Base-by-base conservation (phyloP, 768 basidiomycete species). In the Russula griseocarnosa region DNA sequence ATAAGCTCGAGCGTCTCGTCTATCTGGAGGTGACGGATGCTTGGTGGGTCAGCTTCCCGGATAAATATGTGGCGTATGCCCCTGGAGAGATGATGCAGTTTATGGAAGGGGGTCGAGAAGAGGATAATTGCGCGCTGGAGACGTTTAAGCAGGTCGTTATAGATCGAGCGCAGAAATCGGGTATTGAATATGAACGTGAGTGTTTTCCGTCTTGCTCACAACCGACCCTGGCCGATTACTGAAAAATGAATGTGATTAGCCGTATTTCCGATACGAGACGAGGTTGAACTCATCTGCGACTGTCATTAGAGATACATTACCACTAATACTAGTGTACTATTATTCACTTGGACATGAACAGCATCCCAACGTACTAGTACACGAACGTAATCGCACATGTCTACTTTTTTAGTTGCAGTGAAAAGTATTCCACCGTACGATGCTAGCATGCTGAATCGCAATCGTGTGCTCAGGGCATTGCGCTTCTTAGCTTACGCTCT, bases 401-500 rank as follows among this genome's bases (percentile, higher is more conserved):
- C 8, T 10, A 30, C 22, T 62, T 28, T 58, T 34, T 22, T 14
- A 3, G 49, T 26, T n/a, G 44, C 51, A 62, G 16, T 38, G 16
- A 28, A 14, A 50, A 13, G 22, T 46, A 10, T 46, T n/a, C 47
- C 13, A 26, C 22, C 5, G 8, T 24, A 93, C 74, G 91, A 98
- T 53, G 73, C 83, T 36, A 91, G 90, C 82, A 89, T 91, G 0
- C 82, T 97, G 57, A 98, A 96, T 71, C 92, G 95, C 72, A 86
- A 32, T 95, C 93, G 36, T 88, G 84, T 60, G 82, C 94, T 6
- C 97, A 99, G 73, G 97, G 97, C 4, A 86, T 92, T 14, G 96
- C 96, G 5, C 82, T 98, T 49, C 82, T 99, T n/a, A n/a, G n/a
- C n/a, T n/a, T 36, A 92, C 94, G 1, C 80, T 98, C 4, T 96